Conservation (phyloP, 2,329 filamentous ascomycete species). For the Claviceps digitariae region DNA sequence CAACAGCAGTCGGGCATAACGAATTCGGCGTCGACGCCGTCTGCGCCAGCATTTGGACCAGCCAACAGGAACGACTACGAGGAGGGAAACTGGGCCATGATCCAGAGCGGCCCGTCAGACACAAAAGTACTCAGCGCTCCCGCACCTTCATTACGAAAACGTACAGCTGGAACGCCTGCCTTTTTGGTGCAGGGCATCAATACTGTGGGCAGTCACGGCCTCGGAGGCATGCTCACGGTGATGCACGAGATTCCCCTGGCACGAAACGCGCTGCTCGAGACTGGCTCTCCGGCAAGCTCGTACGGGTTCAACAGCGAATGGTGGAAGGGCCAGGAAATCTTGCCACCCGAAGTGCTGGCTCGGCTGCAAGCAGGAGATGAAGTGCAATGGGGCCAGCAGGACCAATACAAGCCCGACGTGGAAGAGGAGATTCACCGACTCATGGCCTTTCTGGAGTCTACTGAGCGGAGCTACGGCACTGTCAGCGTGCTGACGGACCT, state of each 20-base stretch:
- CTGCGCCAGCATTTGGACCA: slow-evolving; percentile 41
- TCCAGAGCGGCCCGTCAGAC: slow-evolving; percentile 24
- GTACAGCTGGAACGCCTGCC: slow-evolving; percentile 29
- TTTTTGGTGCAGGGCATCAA: slow-evolving; percentile 31
- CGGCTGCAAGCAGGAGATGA: slow-evolving; percentile 19
- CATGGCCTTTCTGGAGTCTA: slow-evolving; percentile 48
- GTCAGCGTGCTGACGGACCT: slow-evolving; percentile 32
- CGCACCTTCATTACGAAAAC: slow-evolving; percentile 29
- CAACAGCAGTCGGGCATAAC: slow-evolving; percentile 43
- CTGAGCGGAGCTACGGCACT: slow-evolving; percentile 46
- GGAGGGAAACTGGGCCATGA: slow-evolving; percentile 44
- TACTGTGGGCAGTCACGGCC: slow-evolving; percentile 23
- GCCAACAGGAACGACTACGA: slow-evolving; percentile 44
- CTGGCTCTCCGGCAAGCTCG: slow-evolving; percentile 24
- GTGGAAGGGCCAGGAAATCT: slow-evolving; percentile 46
- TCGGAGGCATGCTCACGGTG: slow-evolving; percentile 44
- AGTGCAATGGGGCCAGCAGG: slow-evolving; percentile 15
- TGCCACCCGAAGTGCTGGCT: slow-evolving; percentile 23
- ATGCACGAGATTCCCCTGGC: slow-evolving; percentile 45
- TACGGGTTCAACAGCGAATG: slow-evolving; percentile 46
- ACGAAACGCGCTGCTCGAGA: slow-evolving; percentile 39
- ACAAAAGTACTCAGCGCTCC: slow-evolving; percentile 11
- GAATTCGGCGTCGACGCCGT: slow-evolving; percentile 20
- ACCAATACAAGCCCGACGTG: slow-evolving; percentile 23
- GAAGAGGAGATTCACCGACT: slow-evolving; percentile 45